Evolutionary conservation across 176 grass and related monocot genomes (phyloP), one percentile per base, ranked within the genome.

Genomic region (Hyparrhenia diplandra): DNA sequence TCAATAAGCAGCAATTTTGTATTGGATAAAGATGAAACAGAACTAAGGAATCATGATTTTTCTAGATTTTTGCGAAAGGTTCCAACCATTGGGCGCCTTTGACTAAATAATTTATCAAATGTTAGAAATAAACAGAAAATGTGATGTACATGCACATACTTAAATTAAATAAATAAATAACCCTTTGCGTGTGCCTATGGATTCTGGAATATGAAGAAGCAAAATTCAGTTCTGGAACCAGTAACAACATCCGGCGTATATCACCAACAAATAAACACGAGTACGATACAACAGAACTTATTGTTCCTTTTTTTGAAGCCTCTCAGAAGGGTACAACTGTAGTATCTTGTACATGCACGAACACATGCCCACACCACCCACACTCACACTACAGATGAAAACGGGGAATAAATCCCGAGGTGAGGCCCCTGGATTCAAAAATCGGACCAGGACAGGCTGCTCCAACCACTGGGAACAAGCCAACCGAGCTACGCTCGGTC

Each of bases 141-240:
- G 10, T 23, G 27, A 8, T 62, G 18, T 35, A 25, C 12, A 64
- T 45, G 24, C 23, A 42, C 14, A 5, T 57, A 76, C 11, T 58
- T 42, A n/a, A n/a, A n/a, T n/a, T n/a, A n/a, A n/a, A n/a, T n/a
- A n/a, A n/a, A n/a, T n/a, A n/a, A n/a, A n/a, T n/a, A n/a, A n/a
- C 7, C 31, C 4, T 41, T 18, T 16, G 36, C 63, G 45, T 58
- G 23, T 51, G 29, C 40, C 39, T n/a, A n/a, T n/a, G n/a, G n/a
- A n/a, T n/a, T 76, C 32, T 57, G 34, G 47, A 84, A 39, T 83
- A 54, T 20, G 46, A 21, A 52, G 72, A 71, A 78, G 29, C 20
- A 67, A 75, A 85, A 16, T 62, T 71, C 65, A 49, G 31, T 41
- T 86, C 84, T 32, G 27, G 43, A 75, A 66, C 10, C 73, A 80